phyloP scores from a whole-genome alignment of 306 rosid species.

The Styphnolobium japonicum region DNA sequence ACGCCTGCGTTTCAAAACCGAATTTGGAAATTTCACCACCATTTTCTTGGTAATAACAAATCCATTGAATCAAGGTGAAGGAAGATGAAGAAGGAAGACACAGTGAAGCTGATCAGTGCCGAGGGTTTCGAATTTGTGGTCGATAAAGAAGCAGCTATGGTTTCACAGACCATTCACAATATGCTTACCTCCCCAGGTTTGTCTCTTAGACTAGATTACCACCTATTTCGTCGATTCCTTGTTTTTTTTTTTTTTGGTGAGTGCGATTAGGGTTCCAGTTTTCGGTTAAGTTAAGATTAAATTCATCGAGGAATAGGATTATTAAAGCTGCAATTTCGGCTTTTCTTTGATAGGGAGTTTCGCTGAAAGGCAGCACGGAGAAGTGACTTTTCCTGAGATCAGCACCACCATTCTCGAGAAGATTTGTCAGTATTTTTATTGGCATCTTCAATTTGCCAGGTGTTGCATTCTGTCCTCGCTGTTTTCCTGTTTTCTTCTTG shows the following conservation, averaged over 20 bases:
- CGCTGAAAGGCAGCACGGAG: conserved; percentile 75
- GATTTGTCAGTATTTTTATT: conserved; percentile 93
- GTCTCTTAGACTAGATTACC: not conserved
- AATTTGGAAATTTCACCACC: not conserved
- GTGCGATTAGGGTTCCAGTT: conserved; percentile 24
- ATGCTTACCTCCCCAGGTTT: conserved; percentile 98
- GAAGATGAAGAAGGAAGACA: conserved; percentile 80
- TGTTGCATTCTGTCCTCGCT: conserved; percentile 15
- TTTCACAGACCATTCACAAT: conserved; percentile 94
- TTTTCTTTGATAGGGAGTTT: conserved; percentile 62
- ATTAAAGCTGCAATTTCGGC: not conserved
- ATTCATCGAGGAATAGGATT: not conserved
- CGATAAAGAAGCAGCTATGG: conserved; percentile 98
- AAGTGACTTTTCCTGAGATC: conserved; percentile 94
- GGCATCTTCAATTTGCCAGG: conserved; percentile 98
- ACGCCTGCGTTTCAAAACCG: not conserved
- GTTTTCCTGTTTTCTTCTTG: not conserved
- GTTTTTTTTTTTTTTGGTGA: not conserved
- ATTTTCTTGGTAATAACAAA: too few species aligned
- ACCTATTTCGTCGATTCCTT: not conserved
- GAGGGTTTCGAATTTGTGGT: conserved; percentile 93
- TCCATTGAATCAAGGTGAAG: too few species aligned
- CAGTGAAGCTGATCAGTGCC: conserved; percentile 77
- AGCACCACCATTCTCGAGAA: conserved; percentile 95
- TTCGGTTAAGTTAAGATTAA: too few species aligned